Base-by-base conservation (phyloP, 2,329 filamentous ascomycete genomes). In the Hypoxylon sp. region DNA sequence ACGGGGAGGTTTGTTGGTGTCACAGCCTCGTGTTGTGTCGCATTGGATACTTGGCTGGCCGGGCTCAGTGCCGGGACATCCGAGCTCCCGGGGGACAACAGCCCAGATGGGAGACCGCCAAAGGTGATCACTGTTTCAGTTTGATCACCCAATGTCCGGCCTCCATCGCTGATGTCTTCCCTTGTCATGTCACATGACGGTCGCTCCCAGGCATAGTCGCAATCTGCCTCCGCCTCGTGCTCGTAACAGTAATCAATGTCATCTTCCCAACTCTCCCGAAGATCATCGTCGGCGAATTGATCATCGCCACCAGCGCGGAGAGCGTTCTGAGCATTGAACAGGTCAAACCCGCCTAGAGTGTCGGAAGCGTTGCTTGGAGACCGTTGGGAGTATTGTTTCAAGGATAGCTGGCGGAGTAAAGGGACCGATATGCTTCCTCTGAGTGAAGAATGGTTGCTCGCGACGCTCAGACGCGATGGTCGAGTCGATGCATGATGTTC, bases 161-260 rank as follows among this genome's bases (percentile, higher is more conserved):
- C 12, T 9, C 61, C 46, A 2, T 61, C 51, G 5, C 55, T 64
- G 4, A 64, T 65, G 12, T 60, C 63, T 9, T 70, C 73, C 42
- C 69, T 69, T 16, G 61, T 65, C 29, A 73, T 52, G 36, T 84
- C 82, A 42, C 80, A 61, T 0, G 82, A 86, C 2, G 77, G 72
- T 11, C 80, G 78, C 50, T 84, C 81, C 84, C 84, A 87, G 32
- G 84, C 79, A 60, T 85, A 87, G 55, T 87, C 79, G 63, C 82
- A 87, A 67, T 87, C 76, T 5, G 83, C 84, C 66, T 88, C 85
- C 8, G 79, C 83, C 58, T 84, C 84, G 60, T 88, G 82, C 58
- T 87, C 84, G 63, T 88, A 88, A 64, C 82, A 87, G 67, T 87
- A 88, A 64, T 88, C 85, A 54, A 88, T 87, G 55, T 83, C 83